A percentile compares a stretch with the other conserved stretches of the same genome.
phyloP scores from a whole-genome alignment of 2,329 filamentous ascomycete species.

The Pseudogymnoascus sp. region DNA sequence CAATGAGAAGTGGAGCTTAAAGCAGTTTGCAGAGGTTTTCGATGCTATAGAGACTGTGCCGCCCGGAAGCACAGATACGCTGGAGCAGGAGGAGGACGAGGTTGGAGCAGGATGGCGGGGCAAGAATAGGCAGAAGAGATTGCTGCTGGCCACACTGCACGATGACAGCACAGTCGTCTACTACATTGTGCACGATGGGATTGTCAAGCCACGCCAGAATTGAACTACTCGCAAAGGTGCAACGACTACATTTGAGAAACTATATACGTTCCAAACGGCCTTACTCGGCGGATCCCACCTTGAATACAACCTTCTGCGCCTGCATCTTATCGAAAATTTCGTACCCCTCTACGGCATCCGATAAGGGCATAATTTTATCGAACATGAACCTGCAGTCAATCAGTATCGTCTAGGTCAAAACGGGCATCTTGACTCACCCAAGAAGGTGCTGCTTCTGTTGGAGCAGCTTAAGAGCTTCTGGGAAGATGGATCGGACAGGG shows the following conservation, averaged over 20 bases:
- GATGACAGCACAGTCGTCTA: conserved; percentile 80
- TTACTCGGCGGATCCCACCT: conserved; percentile 20
- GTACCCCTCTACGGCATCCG: conserved; percentile 61
- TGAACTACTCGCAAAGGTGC: conserved; percentile 35
- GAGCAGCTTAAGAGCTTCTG: conserved; percentile 57
- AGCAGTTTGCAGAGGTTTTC: conserved; percentile 62
- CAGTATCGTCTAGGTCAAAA: conserved; percentile 18
- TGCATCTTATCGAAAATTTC: conserved; percentile 67
- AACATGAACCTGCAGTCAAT: conserved; percentile 60
- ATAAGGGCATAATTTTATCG: conserved; percentile 66
- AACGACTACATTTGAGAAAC: not conserved
- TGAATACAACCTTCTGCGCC: conserved; percentile 68
- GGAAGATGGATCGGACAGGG: conserved; percentile 65
- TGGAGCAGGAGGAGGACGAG: conserved; percentile 22
- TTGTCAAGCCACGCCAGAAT: conserved; percentile 80
- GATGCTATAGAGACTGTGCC: conserved; percentile 50
- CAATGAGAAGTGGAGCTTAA: conserved; percentile 65
- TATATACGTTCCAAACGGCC: not conserved
- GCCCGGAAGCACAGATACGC: conserved; percentile 28
- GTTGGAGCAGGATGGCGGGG: conserved; percentile 40
- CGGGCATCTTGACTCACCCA: conserved; percentile 45
- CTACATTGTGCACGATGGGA: conserved; percentile 79
- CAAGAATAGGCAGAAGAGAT: conserved; percentile 53
- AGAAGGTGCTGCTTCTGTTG: conserved; percentile 61
- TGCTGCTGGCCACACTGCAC: conserved; percentile 69